Percentiles rank a stretch among this genome's conserved stretches.
Conservation (phyloP, 768 basidiomycete species). For the Nevesoporus exiguus region DNA sequence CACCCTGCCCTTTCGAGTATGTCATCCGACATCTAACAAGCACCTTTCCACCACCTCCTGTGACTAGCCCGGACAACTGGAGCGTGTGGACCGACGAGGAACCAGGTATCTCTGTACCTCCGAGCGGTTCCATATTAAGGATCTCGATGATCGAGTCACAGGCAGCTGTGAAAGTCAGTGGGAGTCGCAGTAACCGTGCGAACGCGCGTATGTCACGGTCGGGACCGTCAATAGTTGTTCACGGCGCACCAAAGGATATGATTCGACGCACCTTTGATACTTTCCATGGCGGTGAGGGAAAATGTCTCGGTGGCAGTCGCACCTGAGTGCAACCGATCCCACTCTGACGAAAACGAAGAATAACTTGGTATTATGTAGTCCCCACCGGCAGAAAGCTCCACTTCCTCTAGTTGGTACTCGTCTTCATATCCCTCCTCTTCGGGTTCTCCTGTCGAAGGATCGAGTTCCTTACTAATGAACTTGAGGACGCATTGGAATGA, state of each 20-base stretch:
- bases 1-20: constrained; percentile 82
- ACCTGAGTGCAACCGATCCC: constrained; percentile 84
- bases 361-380: constrained; percentile 98
- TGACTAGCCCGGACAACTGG: constrained; percentile 86
- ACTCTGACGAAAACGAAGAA: constrained; percentile 87
- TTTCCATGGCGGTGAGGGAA: constrained; percentile 86
- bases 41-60: constrained; percentile 94
- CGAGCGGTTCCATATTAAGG: constrained; percentile 94
- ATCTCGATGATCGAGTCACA: constrained; percentile 96
- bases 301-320: constrained; percentile 90
- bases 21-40: constrained; percentile 96
- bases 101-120: constrained; percentile 80
- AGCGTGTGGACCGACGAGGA: constrained; percentile 90
- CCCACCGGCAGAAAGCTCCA: constrained; percentile 86
- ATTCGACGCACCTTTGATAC: constrained; percentile 74
- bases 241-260: constrained; percentile 6
- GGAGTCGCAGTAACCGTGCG: constrained; percentile 9
- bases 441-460: constrained; percentile 91
- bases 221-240: constrained; percentile 17
- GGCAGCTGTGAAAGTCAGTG: constrained; percentile 57
- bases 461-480: constrained; percentile 96
- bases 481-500: constrained; percentile 91
- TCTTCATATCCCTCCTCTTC: constrained; percentile 99
- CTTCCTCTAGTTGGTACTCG: constrained; percentile 96
- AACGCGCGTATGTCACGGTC: constrained; percentile 14